Percentiles rank a stretch among this genome's conserved stretches.
phyloP scores from a whole-genome alignment of 495 filamentous ascomycete species.

The Xylaria flabelliformis region DNA sequence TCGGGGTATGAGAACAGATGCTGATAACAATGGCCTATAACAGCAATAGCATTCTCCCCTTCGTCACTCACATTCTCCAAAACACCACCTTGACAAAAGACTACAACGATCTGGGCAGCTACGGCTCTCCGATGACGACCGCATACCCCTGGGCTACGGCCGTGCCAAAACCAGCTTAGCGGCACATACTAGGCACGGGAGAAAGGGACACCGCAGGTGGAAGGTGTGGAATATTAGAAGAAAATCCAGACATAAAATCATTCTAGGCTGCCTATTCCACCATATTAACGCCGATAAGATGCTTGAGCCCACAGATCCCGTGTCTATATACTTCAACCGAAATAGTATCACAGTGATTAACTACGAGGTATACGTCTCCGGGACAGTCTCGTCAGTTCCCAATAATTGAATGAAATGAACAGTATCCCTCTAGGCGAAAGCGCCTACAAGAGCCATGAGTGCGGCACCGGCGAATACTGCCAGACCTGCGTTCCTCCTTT shows the following conservation, averaged over 20 bases:
- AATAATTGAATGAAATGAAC: background rate
- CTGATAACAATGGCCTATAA: slow-evolving; percentile 25
- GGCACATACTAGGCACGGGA: background rate
- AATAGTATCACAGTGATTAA: slow-evolving; percentile 8
- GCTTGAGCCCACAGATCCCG: slow-evolving; percentile 1
- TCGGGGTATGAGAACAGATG: background rate
- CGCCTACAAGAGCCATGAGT: slow-evolving; percentile 89
- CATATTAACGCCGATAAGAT: slow-evolving; percentile 9
- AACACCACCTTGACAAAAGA: slow-evolving; percentile 55
- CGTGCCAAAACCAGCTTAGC: slow-evolving; percentile 40
- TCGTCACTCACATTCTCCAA: slow-evolving; percentile 57
- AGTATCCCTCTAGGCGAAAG: slow-evolving; percentile 68
- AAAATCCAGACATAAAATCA: slow-evolving; percentile 12
- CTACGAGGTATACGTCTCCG: background rate
- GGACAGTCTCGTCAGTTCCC: background rate
- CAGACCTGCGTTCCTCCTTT: slow-evolving; percentile 74
- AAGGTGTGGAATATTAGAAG: background rate
- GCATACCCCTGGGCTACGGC: slow-evolving; percentile 57
- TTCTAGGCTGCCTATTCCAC: slow-evolving; percentile 7
- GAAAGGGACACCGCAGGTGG: background rate
- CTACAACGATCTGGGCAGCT: slow-evolving; percentile 52
- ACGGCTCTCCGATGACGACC: slow-evolving; percentile 53
- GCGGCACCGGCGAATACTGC: slow-evolving; percentile 77
- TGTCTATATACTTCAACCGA: slow-evolving; percentile 14
- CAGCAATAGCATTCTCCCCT: slow-evolving; percentile 56